phyloP scores from a whole-genome alignment of 1,284 basidiomycete species.

The Ganoderma multipileum region DNA sequence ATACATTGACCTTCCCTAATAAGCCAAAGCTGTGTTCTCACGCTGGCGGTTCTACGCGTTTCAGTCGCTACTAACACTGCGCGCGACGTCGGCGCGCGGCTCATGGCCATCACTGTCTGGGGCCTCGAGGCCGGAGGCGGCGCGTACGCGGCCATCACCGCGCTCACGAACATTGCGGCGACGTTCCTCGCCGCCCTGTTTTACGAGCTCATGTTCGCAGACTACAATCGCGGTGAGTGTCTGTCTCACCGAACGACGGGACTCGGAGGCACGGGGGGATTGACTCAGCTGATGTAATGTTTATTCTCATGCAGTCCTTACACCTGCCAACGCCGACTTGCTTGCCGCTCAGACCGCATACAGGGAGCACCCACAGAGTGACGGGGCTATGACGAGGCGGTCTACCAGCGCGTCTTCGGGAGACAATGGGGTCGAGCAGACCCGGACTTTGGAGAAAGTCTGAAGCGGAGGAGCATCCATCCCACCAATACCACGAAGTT shows the following conservation, averaged over 20 bases:
- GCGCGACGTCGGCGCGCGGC: conserved; percentile 67
- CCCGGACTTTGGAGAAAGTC: conserved; percentile 25
- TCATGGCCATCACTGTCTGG: conserved; percentile 64
- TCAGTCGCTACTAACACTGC: conserved; percentile 70
- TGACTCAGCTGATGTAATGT: neutral
- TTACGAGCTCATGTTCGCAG: conserved; percentile 61
- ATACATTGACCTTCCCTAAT: neutral
- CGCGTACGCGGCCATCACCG: conserved; percentile 65
- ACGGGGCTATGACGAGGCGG: neutral
- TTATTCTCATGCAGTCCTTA: conserved; percentile 25
- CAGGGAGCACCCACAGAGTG: conserved; percentile 26
- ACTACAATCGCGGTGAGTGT: conserved; percentile 53
- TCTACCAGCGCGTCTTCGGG: conserved; percentile 8
- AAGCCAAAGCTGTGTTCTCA: neutral
- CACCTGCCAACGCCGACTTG: conserved; percentile 28
- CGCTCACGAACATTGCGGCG: conserved; percentile 71
- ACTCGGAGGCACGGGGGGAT: neutral
- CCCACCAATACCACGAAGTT: neutral
- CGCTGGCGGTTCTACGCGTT: neutral
- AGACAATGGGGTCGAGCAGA: conserved; percentile 21
- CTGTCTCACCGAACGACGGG: neutral
- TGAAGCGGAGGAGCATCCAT: neutral
- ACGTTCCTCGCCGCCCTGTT: conserved; percentile 57
- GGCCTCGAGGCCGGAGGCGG: conserved; percentile 60
- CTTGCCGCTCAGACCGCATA: conserved; percentile 31